Percentiles rank a stretch among this genome's conserved stretches.
Evolutionary conservation across 208 protist species (phyloP).

Genomic region (Crithidia bombi): DNA sequence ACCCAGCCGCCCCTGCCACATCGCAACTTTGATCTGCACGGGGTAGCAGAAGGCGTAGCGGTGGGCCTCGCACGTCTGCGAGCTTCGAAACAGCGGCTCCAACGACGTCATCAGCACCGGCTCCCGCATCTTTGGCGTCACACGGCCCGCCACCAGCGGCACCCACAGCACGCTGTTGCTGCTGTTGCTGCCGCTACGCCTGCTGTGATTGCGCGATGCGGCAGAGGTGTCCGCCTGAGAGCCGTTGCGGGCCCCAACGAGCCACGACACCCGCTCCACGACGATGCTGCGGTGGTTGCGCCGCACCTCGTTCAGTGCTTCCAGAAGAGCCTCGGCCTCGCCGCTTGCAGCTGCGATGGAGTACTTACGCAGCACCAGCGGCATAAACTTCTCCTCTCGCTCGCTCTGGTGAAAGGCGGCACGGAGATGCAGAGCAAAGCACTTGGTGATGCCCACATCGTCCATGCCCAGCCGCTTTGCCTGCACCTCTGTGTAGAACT

Average conservation of each 20-base stretch:
- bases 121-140: slow-evolving; percentile 59
- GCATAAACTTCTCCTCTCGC: slow-evolving; percentile 34
- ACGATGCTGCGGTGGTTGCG: slow-evolving; percentile 40
- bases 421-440: slow-evolving; percentile 51
- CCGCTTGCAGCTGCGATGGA: not conserved
- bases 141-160: slow-evolving; percentile 42
- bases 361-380: slow-evolving; percentile 73
- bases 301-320: slow-evolving; percentile 49
- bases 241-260: slow-evolving; percentile 50
- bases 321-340: slow-evolving; percentile 38
- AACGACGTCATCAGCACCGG: slow-evolving; percentile 45
- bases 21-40: slow-evolving; percentile 57
- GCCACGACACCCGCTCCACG: slow-evolving; percentile 57
- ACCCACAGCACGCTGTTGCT: slow-evolving; percentile 46
- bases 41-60: slow-evolving; percentile 69
- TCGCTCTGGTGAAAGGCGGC: slow-evolving; percentile 43
- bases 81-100: slow-evolving; percentile 49
- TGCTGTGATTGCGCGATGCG: not conserved
- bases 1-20: slow-evolving; percentile 59
- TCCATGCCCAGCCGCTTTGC: slow-evolving; percentile 80
- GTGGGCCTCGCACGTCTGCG: slow-evolving; percentile 55
- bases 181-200: not conserved
- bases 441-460: slow-evolving; percentile 35
- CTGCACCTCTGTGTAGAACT: slow-evolving; percentile 83
- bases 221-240: not conserved